phyloP scores from a whole-genome alignment of 2,329 filamentous ascomycete genomes.

The Penicillium concentricum region DNA sequence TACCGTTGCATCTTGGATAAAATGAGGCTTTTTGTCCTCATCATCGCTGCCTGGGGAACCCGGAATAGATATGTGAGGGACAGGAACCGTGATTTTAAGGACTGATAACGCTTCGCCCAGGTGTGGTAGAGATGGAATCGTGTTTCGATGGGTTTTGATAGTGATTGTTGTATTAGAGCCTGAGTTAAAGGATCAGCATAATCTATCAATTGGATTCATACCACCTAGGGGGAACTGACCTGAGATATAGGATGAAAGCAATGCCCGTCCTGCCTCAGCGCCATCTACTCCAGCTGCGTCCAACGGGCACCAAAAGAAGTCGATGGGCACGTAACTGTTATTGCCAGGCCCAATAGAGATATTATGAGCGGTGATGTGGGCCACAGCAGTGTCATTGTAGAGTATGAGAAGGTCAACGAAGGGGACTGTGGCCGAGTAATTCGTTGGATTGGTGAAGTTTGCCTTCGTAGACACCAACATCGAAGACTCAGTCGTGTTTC shows the following conservation, averaged over 20 bases:
- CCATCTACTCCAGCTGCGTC: slow-evolving; percentile 62
- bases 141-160: slow-evolving; percentile 67
- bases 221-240: slow-evolving; percentile 43
- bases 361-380: slow-evolving; percentile 68
- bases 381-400: slow-evolving; percentile 71
- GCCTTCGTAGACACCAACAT: slow-evolving; percentile 69
- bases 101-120: slow-evolving; percentile 71
- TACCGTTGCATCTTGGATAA: slow-evolving; percentile 78
- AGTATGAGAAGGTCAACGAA: slow-evolving; percentile 74
- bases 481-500: slow-evolving; percentile 69
- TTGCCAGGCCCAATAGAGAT: slow-evolving; percentile 65
- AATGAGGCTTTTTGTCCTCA: slow-evolving; percentile 55
- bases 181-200: slow-evolving; percentile 26
- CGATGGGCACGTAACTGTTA: slow-evolving; percentile 68
- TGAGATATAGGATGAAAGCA: slow-evolving; percentile 84
- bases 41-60: slow-evolving; percentile 46
- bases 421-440: slow-evolving; percentile 79
- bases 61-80: slow-evolving; percentile 65
- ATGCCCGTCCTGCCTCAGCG: slow-evolving; percentile 62
- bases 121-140: slow-evolving; percentile 70
- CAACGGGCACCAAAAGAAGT: slow-evolving; percentile 72
- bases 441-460: slow-evolving; percentile 87
- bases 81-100: slow-evolving; percentile 68
- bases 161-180: slow-evolving; percentile 79
- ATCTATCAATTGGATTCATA: background rate